Evolutionary conservation across 352 stramenopile genomes (phyloP).

Genomic region (Pythium myriotylum): DNA sequence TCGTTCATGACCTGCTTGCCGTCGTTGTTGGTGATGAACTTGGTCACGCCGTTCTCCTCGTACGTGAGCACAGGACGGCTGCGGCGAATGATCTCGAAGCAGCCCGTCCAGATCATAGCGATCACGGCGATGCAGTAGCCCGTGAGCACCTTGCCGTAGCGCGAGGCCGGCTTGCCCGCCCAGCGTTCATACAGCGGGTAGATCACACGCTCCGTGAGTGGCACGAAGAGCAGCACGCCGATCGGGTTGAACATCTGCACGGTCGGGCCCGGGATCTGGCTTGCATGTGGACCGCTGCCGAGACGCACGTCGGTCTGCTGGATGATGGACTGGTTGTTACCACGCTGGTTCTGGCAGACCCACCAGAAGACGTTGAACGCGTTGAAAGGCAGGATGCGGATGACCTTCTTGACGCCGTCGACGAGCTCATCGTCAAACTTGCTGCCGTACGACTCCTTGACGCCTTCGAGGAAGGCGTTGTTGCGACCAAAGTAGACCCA

Average conservation of each 20-base stretch:
- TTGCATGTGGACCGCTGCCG: constrained; percentile 13
- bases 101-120: constrained; percentile 27
- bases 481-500: constrained; percentile 47
- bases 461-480: constrained; percentile 40
- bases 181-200: constrained; percentile 18
- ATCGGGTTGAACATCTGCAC: constrained; percentile 38
- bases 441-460: constrained; percentile 39
- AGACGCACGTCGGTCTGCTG: constrained; percentile 39
- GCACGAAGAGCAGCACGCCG: constrained; percentile 24
- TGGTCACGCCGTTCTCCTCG: constrained; percentile 15
- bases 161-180: constrained; percentile 19
- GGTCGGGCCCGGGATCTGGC: constrained; percentile 32
- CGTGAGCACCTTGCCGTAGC: constrained; percentile 24
- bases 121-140: constrained; percentile 19
- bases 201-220: constrained; percentile 18
- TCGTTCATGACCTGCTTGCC: constrained; percentile 27
- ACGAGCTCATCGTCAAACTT: constrained; percentile 45
- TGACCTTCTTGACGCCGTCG: constrained; percentile 48
- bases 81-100: constrained; percentile 25
- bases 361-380: constrained; percentile 45
- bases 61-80: constrained; percentile 24
- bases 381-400: constrained; percentile 52
- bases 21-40: constrained; percentile 25
- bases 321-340: constrained; percentile 41
- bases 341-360: constrained; percentile 36